Evolutionary conservation across 129 eudicot species (phyloP), one percentile per base, ranked within the genome.

Genomic region (Ambrosia artemisiifolia): DNA sequence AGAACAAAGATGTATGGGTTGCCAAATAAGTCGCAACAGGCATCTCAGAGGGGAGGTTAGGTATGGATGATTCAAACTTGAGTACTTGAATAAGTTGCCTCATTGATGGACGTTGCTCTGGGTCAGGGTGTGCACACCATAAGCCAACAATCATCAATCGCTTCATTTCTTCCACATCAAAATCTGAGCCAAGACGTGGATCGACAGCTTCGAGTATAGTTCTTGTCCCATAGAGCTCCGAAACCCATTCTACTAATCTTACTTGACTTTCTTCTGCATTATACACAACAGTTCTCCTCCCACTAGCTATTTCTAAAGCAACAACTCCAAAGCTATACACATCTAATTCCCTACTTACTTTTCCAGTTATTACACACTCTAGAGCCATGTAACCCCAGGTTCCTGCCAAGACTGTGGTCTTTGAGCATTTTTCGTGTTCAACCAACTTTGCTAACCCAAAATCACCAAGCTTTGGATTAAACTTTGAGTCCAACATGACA

Each of bases 361-460:
- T 56, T 0, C 35, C n/a, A 1, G 63, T 56, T 34, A 24, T 10
- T 24, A 56, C 14, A 56, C 36, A 56, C 20, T 56, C 63, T 20
- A 35, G 63, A 56, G 63, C 63, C 63, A 56, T 20, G 28, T 56
- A 56, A 24, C 63, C 63, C 36, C 24, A 56, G 35, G 63, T 56
- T 56, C 63, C 63, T 0, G 63, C 63, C 35, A 56, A 56, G n/a
- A 56, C 11, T 9, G 63, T 56, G 4, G 63, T 56, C 1, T 56
- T 14, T 0, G 35, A 24, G 36, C 63, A 34, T 56, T 56, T 56
- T 2, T 56, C 63, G 4, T 20, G 63, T 34, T 56, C 63, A 20
- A 56, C 67, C 67, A 61, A 61, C 44, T 61, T 33, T 1, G 67
- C 67, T 61, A 61, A 32, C 67, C 66, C 67, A 11, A 61, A 61